Base-by-base conservation (phyloP, 805 yeast species). In the Alloascoidea hylecoeti region DNA sequence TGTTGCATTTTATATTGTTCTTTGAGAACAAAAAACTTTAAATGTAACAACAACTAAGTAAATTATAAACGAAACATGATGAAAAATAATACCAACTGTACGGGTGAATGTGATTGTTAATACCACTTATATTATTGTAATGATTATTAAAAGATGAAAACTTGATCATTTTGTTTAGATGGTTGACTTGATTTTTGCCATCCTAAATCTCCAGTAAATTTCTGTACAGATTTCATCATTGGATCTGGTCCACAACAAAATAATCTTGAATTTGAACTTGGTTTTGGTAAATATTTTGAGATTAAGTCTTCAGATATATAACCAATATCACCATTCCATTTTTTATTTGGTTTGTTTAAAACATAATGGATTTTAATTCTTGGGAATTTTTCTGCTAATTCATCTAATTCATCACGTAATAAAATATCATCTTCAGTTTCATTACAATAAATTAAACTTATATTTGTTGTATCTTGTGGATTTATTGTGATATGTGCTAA, bases 371-470 rank as follows among this genome's bases (percentile, higher is more conserved):
- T n/a, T 9, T 23, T n/a, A 23, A 23, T 9, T 5, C 15, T 16
- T n/a, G 88, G 83, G 49, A 76, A 78, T 46, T 68, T 69, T 32
- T 57, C 63, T 32, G 75, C 66, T 43, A 81, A 68, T 43, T 78
- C 84, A 49, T 82, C 88, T 34, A 82, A 58, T 56, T 82, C 94
- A 6, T 65, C 73, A 49, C 68, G 78, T 49, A 82, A 63, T 48
- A 82, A 63, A 41, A 82, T 79, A 56, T 82, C 94, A 48, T 80
- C 78, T 44, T 70, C 80, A 4, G 85, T 72, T 50, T 79, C 82
- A 49, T 81, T 81, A 23, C 84, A 86, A 52, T 66, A 82, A 38
- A 82, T 63, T 45, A 82, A 57, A 2, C 72, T 64, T 39, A 82
- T 64, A 38, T 67, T 65, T 28, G 89, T 78, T 19, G 52, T 28